Base-by-base conservation (phyloP, 2,329 filamentous ascomycete species). In the Botrytis cinerea region DNA sequence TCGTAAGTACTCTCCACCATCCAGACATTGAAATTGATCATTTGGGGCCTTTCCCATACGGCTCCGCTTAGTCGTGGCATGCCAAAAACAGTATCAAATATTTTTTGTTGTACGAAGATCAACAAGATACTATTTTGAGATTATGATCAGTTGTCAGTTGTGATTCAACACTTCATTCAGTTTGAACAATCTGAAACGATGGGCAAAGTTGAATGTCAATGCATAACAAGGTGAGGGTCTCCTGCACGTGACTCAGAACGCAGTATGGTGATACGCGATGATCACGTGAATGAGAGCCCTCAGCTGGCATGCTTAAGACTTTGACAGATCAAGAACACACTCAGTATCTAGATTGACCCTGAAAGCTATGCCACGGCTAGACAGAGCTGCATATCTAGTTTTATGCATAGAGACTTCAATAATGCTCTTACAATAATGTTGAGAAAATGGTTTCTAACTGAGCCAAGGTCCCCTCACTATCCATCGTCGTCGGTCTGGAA, bases 401-500 rank as follows among this genome's bases (percentile, higher is more conserved):
- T 4, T 51, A 54, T 28, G 16, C 8, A n/a, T 2, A 51, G 51
- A 57, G n/a, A 57, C 51, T 18, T 4, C 1, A 57, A 57, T 9
- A 4, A 18, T 28, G 14, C 0, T 57, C n/a, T 57, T 28, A 54
- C 2, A 18, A 57, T 3, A 54, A 54, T 0, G 14, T 57, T 32
- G 28, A 32, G 66, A 68, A 70, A 70, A 43, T 14, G 22, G 8
- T 14, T 22, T n/a, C 54, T 70, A 32, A 70, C 28, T 35, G 25
- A 62, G 60, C 45, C 1, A 75, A 86, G 85, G 86, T 91, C 62
- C 89, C 89, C 2, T 88, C 86, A 22, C 82, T 91, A 2, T 89
- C 87, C 48, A 91, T 91, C 73, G 89, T 91, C 69, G 89, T 91
- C 3, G 89, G 89, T 78, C 80, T 91, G 59, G 90, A 91, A 86